Evolutionary conservation across 2,329 filamentous ascomycete species (phyloP), one percentile per base, ranked within the genome.

Genomic region (Epicoccum nigrum): DNA sequence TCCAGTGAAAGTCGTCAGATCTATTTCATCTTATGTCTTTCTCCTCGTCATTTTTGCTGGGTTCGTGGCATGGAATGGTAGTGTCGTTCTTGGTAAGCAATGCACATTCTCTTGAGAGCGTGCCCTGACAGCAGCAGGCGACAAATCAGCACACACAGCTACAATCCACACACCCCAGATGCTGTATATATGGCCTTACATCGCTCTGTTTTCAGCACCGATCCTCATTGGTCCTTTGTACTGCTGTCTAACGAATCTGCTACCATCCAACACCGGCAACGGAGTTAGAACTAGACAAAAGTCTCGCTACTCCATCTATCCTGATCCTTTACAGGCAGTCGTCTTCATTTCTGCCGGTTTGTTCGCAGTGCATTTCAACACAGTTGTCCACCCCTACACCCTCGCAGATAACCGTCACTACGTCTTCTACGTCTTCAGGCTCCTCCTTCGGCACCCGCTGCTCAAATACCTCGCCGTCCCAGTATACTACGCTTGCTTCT

Each of bases 341-440:
- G 40, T 74, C 6, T 76, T 76, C 58, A 53, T 66, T 1, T 30
- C 45, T 2, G 45, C 46, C 13, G 82, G 81, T 59, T 63, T 79
- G 15, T 63, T 70, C 6, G 74, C 80, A 2, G 85, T 97, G 19
- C 83, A 84, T 56, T 88, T 83, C 80, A 97, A 97, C 79, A 99
- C 94, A 27, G 88, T 96, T 56, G 84, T 97, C 34, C 94, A 99
- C 68, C 93, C 94, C 0, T 99, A 97, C 70, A 96, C 92, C 0
- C 82, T 97, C 1, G 94, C 94, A 27, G 94, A 99, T 73, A 99
- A 99, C 73, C 82, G 94, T 2, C 94, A 99, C 72, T 99, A 96
- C 77, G 88, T 96, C 71, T 99, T 99, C 74, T 99, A 99, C 76
- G 79, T 96, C 54, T 99, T 99, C 78, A 86, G 92, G 1, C 86